These are phyloP conservation scores for Colletotrichum viniferum DNA, from an alignment of 2,329 filamentous ascomycete genomes.

Conservation along the genomic window DNA sequence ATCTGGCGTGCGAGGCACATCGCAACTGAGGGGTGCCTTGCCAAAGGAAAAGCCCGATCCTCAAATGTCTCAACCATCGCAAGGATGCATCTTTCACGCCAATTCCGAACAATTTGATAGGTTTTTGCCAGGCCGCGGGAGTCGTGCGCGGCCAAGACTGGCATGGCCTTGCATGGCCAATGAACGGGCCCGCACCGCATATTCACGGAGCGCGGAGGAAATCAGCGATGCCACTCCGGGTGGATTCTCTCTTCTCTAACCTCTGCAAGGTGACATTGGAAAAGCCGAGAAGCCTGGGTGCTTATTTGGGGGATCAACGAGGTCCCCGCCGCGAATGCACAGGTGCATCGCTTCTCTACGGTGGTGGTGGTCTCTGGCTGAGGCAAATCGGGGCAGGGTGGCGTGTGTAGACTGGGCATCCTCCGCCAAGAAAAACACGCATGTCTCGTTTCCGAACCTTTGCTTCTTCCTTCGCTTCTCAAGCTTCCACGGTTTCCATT, in stretches of 20 bases:
- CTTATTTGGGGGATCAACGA: background rate
- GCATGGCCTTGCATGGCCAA: background rate
- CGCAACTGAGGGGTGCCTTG: background rate
- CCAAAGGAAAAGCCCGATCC: background rate
- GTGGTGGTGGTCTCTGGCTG: background rate
- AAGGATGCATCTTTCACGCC: background rate
- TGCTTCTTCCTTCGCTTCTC: background rate
- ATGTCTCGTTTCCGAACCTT: background rate
- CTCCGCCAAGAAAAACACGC: background rate
- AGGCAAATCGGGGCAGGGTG: background rate
- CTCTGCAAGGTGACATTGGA: background rate
- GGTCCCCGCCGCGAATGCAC: background rate
- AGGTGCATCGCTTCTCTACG: background rate
- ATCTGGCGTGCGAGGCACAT: background rate
- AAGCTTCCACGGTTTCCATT: background rate
- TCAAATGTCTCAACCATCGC: background rate
- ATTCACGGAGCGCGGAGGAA: background rate
- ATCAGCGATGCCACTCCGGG: background rate
- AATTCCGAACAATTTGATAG: conserved; percentile 1
- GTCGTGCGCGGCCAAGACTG: background rate
- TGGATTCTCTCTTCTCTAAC: background rate
- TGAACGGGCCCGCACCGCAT: background rate
- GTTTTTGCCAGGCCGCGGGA: background rate
- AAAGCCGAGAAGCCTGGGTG: background rate
- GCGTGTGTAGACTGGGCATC: background rate